These are phyloP conservation scores for Aschersonia sp. DNA, from an alignment of 2,329 filamentous ascomycete species.

Conservation along the genomic window DNA sequence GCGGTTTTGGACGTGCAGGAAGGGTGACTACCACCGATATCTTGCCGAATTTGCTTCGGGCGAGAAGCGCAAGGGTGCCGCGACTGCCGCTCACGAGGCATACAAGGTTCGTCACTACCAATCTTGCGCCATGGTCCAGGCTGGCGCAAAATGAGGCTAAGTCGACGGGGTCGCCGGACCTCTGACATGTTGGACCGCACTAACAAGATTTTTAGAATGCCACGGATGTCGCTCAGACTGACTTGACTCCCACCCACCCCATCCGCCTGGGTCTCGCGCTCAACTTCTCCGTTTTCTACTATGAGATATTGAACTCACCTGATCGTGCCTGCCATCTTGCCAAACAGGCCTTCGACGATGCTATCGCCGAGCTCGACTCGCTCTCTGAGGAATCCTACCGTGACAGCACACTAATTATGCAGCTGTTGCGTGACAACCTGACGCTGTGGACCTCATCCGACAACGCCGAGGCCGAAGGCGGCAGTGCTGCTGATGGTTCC, in stretches of 20 bases:
- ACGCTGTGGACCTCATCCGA: slow-evolving; percentile 97
- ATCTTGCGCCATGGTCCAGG: too few relatives aligned
- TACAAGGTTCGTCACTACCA: slow-evolving; percentile 66
- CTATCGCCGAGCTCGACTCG: slow-evolving; percentile 96
- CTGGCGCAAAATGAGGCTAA: too few relatives aligned
- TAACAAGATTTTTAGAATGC: slow-evolving; percentile 52
- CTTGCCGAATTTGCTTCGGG: slow-evolving; percentile 86
- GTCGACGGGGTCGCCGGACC: too few relatives aligned
- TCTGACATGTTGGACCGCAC: background rate
- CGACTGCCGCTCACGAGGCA: slow-evolving; percentile 79
- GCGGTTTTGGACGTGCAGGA: slow-evolving; percentile 40
- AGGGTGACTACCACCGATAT: slow-evolving; percentile 95
- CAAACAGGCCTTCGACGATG: slow-evolving; percentile 98
- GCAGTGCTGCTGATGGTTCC: slow-evolving; percentile 37
- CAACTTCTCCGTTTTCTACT: slow-evolving; percentile 99
- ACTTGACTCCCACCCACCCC: slow-evolving; percentile 92
- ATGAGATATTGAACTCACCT: slow-evolving; percentile 97
- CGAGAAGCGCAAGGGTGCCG: slow-evolving; percentile 82
- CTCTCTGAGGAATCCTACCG: slow-evolving; percentile 97
- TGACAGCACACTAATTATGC: slow-evolving; percentile 98
- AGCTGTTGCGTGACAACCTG: slow-evolving; percentile 94
- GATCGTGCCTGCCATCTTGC: slow-evolving; percentile 96
- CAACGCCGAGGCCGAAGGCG: slow-evolving; percentile 60
- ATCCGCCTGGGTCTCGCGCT: slow-evolving; percentile 95
- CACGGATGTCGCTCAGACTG: slow-evolving; percentile 94